These are phyloP conservation scores for Wickerhamiella slavikovae DNA, from an alignment of 805 yeast species.

Conservation along the genomic window DNA sequence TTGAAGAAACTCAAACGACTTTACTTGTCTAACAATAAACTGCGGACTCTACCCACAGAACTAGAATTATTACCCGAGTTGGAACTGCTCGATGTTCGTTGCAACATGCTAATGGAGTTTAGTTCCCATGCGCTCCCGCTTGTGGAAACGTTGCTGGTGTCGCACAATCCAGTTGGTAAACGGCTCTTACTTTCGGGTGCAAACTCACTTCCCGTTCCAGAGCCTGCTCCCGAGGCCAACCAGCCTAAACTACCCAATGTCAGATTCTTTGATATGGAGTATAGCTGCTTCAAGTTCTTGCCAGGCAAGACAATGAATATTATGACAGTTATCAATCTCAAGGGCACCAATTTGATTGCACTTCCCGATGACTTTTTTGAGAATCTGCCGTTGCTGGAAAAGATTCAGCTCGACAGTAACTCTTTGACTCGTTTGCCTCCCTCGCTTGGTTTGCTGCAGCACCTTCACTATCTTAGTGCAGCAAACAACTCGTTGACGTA, in stretches of 20 bases:
- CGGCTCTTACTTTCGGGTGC: not conserved
- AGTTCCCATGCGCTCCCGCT: slow-evolving; percentile 16
- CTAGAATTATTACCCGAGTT: slow-evolving; percentile 39
- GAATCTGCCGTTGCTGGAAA: slow-evolving; percentile 45
- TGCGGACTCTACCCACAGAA: slow-evolving; percentile 37
- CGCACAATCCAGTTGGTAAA: slow-evolving; percentile 13
- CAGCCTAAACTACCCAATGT: slow-evolving; percentile 6
- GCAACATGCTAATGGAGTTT: slow-evolving; percentile 24
- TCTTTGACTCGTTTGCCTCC: slow-evolving; percentile 60
- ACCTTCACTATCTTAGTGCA: slow-evolving; percentile 44
- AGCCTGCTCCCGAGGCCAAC: not conserved
- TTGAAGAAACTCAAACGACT: slow-evolving; percentile 40
- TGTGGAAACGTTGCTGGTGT: slow-evolving; percentile 9
- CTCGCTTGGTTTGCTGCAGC: slow-evolving; percentile 37
- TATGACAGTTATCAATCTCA: slow-evolving; percentile 52
- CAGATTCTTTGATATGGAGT: slow-evolving; percentile 23
- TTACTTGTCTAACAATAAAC: slow-evolving; percentile 65
- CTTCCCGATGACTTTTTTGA: slow-evolving; percentile 44
- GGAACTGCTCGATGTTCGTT: slow-evolving; percentile 55
- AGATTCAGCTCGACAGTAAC: slow-evolving; percentile 57
- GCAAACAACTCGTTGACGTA: slow-evolving; percentile 54
- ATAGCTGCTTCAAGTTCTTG: slow-evolving; percentile 17
- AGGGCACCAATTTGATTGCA: slow-evolving; percentile 64
- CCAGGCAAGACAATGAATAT: slow-evolving; percentile 32
- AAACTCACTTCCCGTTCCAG: not conserved